These are phyloP conservation scores for Metschnikowia shivogae DNA, from an alignment of 805 yeast species.

Conservation along the genomic window DNA sequence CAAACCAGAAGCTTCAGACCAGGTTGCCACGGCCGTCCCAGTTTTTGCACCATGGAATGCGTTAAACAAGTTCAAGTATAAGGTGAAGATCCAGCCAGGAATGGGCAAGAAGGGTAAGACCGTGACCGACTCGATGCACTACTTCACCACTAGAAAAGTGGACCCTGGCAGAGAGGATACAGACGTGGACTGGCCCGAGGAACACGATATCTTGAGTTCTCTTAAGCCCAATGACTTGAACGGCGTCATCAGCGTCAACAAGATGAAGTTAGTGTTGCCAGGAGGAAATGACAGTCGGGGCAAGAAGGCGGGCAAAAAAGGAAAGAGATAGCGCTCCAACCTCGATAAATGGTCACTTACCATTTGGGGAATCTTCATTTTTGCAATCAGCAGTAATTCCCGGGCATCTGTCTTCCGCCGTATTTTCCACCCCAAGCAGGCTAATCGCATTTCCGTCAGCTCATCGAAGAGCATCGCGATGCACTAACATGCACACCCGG, in stretches of 20 bases:
- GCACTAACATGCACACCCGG: too few relatives aligned
- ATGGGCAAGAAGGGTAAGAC: conserved; percentile 85
- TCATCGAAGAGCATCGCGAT: too few relatives aligned
- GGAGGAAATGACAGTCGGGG: conserved; percentile 28
- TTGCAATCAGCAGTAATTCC: too few relatives aligned
- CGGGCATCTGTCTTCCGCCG: too few relatives aligned
- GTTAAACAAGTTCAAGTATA: conserved; percentile 67
- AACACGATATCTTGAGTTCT: conserved; percentile 50
- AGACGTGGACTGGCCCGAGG: conserved; percentile 69
- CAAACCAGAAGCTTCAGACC: conserved; percentile 48
- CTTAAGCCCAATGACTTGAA: conserved; percentile 65
- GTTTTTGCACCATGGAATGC: conserved; percentile 93
- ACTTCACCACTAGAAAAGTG: conserved; percentile 48
- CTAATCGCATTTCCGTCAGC: too few relatives aligned
- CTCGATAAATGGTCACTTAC: too few relatives aligned
- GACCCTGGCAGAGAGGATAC: conserved; percentile 41
- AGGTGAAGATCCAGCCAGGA: conserved; percentile 79
- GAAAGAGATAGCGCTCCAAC: conserved; percentile 8
- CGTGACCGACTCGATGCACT: conserved; percentile 60
- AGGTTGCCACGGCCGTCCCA: conserved; percentile 63
- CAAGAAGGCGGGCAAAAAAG: conserved; percentile 22
- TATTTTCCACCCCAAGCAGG: too few relatives aligned
- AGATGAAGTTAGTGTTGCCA: conserved; percentile 61
- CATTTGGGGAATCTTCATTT: too few relatives aligned
- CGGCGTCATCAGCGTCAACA: conserved; percentile 65